Percentiles rank a stretch among this genome's conserved stretches.
Evolutionary conservation across 1,284 basidiomycete genomes (phyloP).

Genomic region (Sporisorium exsertum): DNA sequence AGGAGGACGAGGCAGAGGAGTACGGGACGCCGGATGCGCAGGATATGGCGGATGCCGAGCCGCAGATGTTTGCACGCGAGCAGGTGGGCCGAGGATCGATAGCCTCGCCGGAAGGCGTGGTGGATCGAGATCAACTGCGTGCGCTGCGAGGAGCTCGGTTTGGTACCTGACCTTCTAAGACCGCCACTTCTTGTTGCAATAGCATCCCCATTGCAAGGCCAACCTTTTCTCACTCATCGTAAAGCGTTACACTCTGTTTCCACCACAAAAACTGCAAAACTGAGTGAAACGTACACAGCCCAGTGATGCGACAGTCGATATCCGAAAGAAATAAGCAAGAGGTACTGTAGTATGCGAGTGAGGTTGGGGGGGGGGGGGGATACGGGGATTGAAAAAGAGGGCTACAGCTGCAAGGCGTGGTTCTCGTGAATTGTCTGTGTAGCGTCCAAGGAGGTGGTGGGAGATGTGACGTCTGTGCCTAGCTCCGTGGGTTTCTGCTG

Average conservation of each 20-base stretch:
- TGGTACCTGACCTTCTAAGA: background rate
- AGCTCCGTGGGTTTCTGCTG: background rate
- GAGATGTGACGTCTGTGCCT: background rate
- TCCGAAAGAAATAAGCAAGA: too few relatives aligned
- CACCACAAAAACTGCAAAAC: too few relatives aligned
- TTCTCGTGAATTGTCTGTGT: constrained; percentile 42
- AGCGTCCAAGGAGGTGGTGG: constrained; percentile 17
- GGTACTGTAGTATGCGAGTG: too few relatives aligned
- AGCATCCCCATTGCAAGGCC: too few relatives aligned
- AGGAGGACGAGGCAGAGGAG: constrained; percentile 5
- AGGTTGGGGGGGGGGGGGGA: background rate
- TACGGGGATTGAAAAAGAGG: too few relatives aligned
- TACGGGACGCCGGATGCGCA: constrained; percentile 34
- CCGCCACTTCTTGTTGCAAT: too few relatives aligned
- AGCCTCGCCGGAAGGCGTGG: background rate
- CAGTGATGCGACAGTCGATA: too few relatives aligned
- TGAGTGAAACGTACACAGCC: too few relatives aligned
- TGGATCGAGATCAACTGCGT: constrained; percentile 13
- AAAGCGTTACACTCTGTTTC: too few relatives aligned
- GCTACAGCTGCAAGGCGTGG: constrained; percentile 15
- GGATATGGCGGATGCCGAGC: background rate
- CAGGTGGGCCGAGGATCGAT: background rate
- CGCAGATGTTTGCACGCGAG: background rate
- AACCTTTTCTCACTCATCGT: too few relatives aligned
- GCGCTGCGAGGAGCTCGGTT: constrained; percentile 22